Conservation (phyloP, 2,329 filamentous ascomycete species). For the Colletotrichum filicis region DNA sequence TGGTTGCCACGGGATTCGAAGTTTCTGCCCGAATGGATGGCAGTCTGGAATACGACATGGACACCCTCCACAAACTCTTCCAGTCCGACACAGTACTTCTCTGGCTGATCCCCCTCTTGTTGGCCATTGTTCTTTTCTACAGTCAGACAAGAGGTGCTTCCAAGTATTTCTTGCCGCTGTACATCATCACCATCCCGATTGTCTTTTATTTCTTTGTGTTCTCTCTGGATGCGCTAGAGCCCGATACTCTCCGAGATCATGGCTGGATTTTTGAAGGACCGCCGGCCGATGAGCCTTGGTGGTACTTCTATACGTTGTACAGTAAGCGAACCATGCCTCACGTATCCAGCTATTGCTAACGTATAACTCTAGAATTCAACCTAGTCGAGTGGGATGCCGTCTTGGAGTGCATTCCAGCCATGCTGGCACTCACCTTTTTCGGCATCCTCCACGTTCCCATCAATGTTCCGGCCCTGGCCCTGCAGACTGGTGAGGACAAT, state of each 20-base stretch:
- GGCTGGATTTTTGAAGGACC: slow-evolving; percentile 96
- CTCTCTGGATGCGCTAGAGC: slow-evolving; percentile 73
- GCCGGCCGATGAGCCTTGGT: slow-evolving; percentile 88
- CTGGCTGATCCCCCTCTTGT: slow-evolving; percentile 82
- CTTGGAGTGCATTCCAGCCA: slow-evolving; percentile 86
- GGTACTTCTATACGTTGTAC: slow-evolving; percentile 97
- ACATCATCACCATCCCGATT: slow-evolving; percentile 82
- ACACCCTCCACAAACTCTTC: slow-evolving; percentile 80
- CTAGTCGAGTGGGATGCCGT: slow-evolving; percentile 87
- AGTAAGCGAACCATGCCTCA: slow-evolving; percentile 64
- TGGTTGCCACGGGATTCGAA: slow-evolving; percentile 91
- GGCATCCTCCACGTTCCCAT: slow-evolving; percentile 97
- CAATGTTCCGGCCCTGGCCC: slow-evolving; percentile 92
- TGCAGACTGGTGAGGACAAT: slow-evolving; percentile 92
- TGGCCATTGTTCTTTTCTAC: slow-evolving; percentile 81
- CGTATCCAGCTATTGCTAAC: slow-evolving; percentile 37
- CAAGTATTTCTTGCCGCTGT: slow-evolving; percentile 87
- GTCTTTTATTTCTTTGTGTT: slow-evolving; percentile 84
- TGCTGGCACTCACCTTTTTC: slow-evolving; percentile 98
- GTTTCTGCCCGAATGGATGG: slow-evolving; percentile 91
- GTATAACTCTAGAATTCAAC: slow-evolving; percentile 71
- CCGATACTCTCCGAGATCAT: slow-evolving; percentile 72
- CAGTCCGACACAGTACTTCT: slow-evolving; percentile 79
- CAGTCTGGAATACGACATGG: slow-evolving; percentile 82
- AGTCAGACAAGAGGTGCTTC: slow-evolving; percentile 81